Conservation (phyloP, 257 asterid genomes). For the Penstemon newberryi region DNA sequence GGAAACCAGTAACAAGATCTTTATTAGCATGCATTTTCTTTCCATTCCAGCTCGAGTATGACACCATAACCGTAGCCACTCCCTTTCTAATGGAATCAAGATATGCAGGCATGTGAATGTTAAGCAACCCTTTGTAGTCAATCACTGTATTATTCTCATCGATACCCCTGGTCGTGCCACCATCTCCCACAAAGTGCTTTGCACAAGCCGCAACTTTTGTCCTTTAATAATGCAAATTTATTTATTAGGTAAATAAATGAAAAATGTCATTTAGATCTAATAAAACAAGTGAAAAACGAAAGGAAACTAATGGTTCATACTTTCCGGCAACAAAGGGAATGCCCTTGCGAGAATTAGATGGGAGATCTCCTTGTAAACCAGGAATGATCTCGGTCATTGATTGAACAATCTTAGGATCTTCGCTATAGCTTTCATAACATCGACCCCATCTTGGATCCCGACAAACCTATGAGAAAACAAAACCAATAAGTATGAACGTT, state of each 20-base stretch:
- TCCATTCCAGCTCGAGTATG: conserved; percentile 75
- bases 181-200: conserved; percentile 79
- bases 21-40: conserved; percentile 57
- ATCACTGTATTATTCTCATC: conserved; percentile 65
- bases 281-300: background rate
- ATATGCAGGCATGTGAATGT: conserved; percentile 72
- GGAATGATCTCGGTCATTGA: conserved; percentile 83
- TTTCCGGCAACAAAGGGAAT: conserved; percentile 71
- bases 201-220: conserved; percentile 70
- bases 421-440: conserved; percentile 88
- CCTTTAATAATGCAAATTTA: conserved; percentile 30
- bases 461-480: conserved; percentile 55
- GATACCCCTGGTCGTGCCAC: conserved; percentile 57
- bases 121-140: conserved; percentile 40
- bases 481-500: background rate
- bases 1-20: conserved; percentile 50
- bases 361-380: conserved; percentile 88
- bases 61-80: conserved; percentile 67
- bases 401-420: conserved; percentile 76
- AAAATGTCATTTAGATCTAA: background rate
- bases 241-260: conserved; percentile 16
- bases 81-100: conserved; percentile 58
- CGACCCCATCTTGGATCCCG: conserved; percentile 99
- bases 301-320: conserved; percentile 38
- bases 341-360: conserved; percentile 49